Base-by-base conservation (phyloP, 768 basidiomycete genomes). In the Boletus fagicola region DNA sequence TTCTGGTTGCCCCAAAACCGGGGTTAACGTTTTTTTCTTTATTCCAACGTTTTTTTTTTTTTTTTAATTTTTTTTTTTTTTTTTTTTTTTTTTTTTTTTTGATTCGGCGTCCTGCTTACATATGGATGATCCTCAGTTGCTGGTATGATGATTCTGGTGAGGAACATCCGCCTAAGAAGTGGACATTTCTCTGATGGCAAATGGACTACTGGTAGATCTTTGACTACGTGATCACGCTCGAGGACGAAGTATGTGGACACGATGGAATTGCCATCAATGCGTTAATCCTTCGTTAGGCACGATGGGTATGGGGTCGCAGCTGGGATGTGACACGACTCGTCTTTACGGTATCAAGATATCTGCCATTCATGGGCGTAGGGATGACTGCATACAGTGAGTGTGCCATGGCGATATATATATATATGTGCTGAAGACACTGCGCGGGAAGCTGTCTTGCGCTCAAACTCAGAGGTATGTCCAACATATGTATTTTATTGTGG, bases 281-380 rank as follows among this genome's bases (percentile, higher is more conserved):
- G 5, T 16, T 51, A 11, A 62, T n/a, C 5, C 5, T 31, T 30
- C 11, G 4, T 42, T 28, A 67, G 65, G 64, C 30, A 24, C 53
- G 38, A n/a, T 67, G 58, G 58, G 49, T 68, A 3, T 68, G 64
- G 65, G 45, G 49, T 4, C 57, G 61, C n/a, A 35, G 18, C 24
- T 67, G 65, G 64, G 56, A 57, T 30, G 26, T 5, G 13, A 63
- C 61, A 1, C 61, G 63, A 26, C 12, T 53, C 33, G 9, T 63
- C 31, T 67, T 68, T 24, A 56, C 39, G 12, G 18, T 50, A 18
- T 68, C 65, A 6, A 66, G 64, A 30, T 67, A 68, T 51, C 28
- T 68, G 11, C 64, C 65, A 4, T 66, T 63, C 28, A 35, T 42
- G 7, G 64, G 61, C 6, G 11, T 20, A 33, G 58, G 16, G 7